phyloP scores from a whole-genome alignment of 768 basidiomycete species.

The Boletellus ananas region DNA sequence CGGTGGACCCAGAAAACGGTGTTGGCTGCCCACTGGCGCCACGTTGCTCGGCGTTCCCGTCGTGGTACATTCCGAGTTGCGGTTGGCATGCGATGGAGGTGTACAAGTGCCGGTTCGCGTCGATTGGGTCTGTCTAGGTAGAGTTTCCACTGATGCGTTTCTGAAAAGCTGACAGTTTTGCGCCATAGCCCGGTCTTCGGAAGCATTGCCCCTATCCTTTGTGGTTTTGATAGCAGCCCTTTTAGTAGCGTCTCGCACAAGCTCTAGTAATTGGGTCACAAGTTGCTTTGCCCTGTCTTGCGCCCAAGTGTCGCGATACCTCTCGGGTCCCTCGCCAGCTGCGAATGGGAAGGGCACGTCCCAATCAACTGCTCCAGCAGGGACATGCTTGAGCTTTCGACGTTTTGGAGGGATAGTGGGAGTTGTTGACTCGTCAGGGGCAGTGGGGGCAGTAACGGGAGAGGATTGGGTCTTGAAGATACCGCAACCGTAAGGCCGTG shows the following conservation, averaged over 20 bases:
- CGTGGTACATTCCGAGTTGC: background rate
- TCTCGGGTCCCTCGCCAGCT: constrained; percentile 64
- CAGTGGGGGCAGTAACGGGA: background rate
- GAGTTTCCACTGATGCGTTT: constrained; percentile 18
- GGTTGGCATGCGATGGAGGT: background rate
- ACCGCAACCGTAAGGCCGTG: constrained; percentile 21
- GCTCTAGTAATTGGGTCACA: constrained; percentile 53
- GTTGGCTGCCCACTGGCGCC: constrained; percentile 19
- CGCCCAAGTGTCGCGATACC: constrained; percentile 65
- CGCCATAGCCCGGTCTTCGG: constrained; percentile 28
- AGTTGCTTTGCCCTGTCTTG: constrained; percentile 59
- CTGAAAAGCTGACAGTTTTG: constrained; percentile 34
- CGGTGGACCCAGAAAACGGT: constrained; percentile 39
- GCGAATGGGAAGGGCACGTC: constrained; percentile 77
- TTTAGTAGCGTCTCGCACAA: constrained; percentile 57
- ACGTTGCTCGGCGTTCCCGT: background rate
- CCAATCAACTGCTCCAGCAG: constrained; percentile 80
- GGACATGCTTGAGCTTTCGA: constrained; percentile 61
- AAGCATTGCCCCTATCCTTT: constrained; percentile 5
- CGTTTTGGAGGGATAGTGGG: constrained; percentile 42
- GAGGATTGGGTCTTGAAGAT: background rate
- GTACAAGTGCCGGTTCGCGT: background rate
- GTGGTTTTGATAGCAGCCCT: constrained; percentile 55
- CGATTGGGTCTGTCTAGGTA: background rate
- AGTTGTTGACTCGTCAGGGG: background rate